Conservation (phyloP, 495 filamentous ascomycete genomes). For the Apodospora peruviana region DNA sequence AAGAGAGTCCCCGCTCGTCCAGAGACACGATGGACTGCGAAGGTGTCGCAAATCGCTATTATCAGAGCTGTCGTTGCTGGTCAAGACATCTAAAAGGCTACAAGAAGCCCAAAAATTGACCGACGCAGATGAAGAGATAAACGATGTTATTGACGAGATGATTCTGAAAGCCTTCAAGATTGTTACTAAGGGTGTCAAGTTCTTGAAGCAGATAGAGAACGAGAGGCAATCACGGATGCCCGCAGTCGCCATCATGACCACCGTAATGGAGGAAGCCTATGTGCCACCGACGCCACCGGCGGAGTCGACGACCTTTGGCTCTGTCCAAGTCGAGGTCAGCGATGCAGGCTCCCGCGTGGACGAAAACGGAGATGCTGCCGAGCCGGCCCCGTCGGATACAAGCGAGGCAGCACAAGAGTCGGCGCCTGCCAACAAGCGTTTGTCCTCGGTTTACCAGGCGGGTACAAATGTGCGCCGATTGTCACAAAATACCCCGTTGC, state of each 20-base stretch:
- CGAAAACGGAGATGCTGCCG: constrained; percentile 22
- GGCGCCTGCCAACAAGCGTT: constrained; percentile 32
- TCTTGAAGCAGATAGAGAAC: constrained; percentile 85
- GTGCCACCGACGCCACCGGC: constrained; percentile 70
- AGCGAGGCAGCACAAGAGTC: constrained; percentile 28
- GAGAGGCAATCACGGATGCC: constrained; percentile 48
- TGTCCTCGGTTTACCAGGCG: constrained; percentile 34
- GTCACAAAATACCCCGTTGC: constrained; percentile 27
- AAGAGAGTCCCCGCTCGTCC: constrained; percentile 68
- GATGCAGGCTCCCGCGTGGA: constrained; percentile 34
- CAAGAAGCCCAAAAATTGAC: constrained; percentile 54
- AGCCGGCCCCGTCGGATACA: constrained; percentile 20
- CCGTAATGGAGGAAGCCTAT: constrained; percentile 55
- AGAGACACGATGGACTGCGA: constrained; percentile 68
- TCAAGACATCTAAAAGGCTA: constrained; percentile 78
- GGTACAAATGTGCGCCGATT: constrained; percentile 32
- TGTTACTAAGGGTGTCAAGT: constrained; percentile 82
- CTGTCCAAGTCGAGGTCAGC: constrained; percentile 21
- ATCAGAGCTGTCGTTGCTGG: constrained; percentile 81
- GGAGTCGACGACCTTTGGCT: constrained; percentile 44
- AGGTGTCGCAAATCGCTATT: constrained; percentile 78
- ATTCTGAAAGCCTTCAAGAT: constrained; percentile 90
- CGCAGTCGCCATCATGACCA: constrained; percentile 51
- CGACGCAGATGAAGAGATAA: constrained; percentile 54
- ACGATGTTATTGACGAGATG: constrained; percentile 83